phyloP scores from a whole-genome alignment of 495 filamentous ascomycete genomes.

The Aspergillus ostianus region DNA sequence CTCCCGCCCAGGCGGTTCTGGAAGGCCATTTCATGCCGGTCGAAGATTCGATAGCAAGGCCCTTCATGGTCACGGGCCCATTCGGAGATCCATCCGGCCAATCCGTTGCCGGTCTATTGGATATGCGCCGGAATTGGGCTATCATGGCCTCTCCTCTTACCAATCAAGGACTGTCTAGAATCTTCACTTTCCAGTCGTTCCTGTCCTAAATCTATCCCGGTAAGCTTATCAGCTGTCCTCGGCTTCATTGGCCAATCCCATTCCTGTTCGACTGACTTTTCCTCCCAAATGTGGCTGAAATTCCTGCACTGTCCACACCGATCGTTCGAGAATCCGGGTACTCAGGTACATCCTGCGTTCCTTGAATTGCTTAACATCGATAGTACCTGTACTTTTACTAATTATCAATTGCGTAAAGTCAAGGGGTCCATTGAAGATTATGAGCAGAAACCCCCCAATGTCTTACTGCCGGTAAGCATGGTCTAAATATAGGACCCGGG shows the following conservation, averaged over 20 bases:
- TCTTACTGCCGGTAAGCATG: neutral
- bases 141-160: neutral
- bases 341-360: neutral
- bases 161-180: neutral
- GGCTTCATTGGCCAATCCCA: slow-evolving; percentile 2
- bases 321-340: neutral
- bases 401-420: no score
- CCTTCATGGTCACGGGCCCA: slow-evolving; percentile 1
- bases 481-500: neutral
- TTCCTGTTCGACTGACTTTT: neutral
- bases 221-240: slow-evolving; percentile 1
- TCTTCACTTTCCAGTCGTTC: neutral
- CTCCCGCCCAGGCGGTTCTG: slow-evolving; percentile 1
- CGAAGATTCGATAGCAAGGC: neutral
- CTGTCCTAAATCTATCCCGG: neutral
- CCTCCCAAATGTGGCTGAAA: neutral
- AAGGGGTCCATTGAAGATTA: neutral
- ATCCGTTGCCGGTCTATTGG: no score
- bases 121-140: no score
- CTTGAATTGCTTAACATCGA: neutral
- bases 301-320: neutral
- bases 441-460: no score
- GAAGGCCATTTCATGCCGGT: neutral
- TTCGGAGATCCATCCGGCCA: neutral
- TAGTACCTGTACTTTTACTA: neutral